Evolutionary conservation across 495 filamentous ascomycete genomes (phyloP), one percentile per base, ranked within the genome.

Genomic region (Penicillium antarcticum): DNA sequence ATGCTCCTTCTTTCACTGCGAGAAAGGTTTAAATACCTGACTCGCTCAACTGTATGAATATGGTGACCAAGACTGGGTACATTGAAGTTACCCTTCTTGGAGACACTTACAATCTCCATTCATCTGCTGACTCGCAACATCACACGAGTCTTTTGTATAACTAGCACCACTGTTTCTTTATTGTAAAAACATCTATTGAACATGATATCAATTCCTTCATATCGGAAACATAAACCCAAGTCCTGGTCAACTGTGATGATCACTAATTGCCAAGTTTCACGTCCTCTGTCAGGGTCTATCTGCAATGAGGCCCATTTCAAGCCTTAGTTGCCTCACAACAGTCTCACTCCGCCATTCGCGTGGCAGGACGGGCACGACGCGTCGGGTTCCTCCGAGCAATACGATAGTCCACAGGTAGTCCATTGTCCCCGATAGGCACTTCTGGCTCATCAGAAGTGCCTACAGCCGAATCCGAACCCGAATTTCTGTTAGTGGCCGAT

Each of bases 101-200:
- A 62, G 7, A 29, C 5, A 29, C 26, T 7, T 64, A 64, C 54
- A 47, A 62, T 63, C 60, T 65, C 63, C 57, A 61, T 66, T 66
- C 61, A 18, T 48, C 36, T 39, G 17, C 42, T 8, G 51, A 33
- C 31, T 42, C 12, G 31, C 5, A 50, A 14, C 18, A 34, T 26
- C 12, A 0, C 26, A 41, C 18, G 33, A 38, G 38, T 40, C 42
- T 17, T 23, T 18, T 58, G 55, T 58, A 58, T 49, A 45, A 53
- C 18, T 57, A 53, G 29, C 18, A 40, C 29, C 37, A 36, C 46
- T 35, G 14, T 13, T 17, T 26, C 35, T 18, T 10, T 23, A 47
- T 48, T 60, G 48, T 58, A 52, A 52, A 60, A 57, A 40, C 2
- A 45, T 10, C 8, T 33, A 7, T 24, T 18, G 19, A 24, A 31